Evolutionary conservation across 1,284 basidiomycete species (phyloP).

Genomic region (Amylostereum areolatum): DNA sequence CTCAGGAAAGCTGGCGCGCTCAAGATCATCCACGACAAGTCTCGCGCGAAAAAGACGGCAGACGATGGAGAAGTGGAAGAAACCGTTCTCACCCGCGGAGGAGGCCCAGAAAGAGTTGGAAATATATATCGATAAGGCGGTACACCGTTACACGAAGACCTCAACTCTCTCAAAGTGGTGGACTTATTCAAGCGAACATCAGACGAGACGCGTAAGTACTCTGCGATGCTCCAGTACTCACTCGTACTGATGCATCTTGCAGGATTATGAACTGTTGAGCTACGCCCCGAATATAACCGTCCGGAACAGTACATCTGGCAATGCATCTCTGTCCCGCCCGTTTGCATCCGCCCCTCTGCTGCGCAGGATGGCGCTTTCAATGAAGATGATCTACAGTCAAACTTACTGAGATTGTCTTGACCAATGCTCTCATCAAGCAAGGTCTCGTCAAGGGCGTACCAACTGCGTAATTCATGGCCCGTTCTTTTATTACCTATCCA

Average conservation of each 20-base stretch:
- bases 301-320: constrained; percentile 99
- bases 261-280: constrained; percentile 96
- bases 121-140: constrained; percentile 83
- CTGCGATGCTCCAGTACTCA: too few relatives aligned
- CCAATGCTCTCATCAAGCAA: constrained; percentile 89
- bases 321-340: constrained; percentile 99
- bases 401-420: constrained; percentile 95
- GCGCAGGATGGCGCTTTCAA: constrained; percentile 96
- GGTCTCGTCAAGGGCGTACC: constrained; percentile 86
- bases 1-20: constrained; percentile 96
- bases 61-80: constrained; percentile 88
- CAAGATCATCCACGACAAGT: constrained; percentile 98
- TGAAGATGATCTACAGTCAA: constrained; percentile 99
- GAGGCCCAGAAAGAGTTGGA: constrained; percentile 85
- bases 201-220: constrained; percentile 66
- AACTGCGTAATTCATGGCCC: constrained; percentile 85
- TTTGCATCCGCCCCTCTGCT: constrained; percentile 96
- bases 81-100: constrained; percentile 78
- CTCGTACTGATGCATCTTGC: background rate
- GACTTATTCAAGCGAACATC: constrained; percentile 93
- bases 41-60: constrained; percentile 89
- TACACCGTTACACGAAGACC: constrained; percentile 89
- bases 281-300: constrained; percentile 85
- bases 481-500: constrained; percentile 14
- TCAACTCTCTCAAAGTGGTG: constrained; percentile 92